Percentiles rank a stretch among this genome's conserved stretches.
phyloP scores from a whole-genome alignment of 2,329 filamentous ascomycete genomes.

The Botrytis fabae region DNA sequence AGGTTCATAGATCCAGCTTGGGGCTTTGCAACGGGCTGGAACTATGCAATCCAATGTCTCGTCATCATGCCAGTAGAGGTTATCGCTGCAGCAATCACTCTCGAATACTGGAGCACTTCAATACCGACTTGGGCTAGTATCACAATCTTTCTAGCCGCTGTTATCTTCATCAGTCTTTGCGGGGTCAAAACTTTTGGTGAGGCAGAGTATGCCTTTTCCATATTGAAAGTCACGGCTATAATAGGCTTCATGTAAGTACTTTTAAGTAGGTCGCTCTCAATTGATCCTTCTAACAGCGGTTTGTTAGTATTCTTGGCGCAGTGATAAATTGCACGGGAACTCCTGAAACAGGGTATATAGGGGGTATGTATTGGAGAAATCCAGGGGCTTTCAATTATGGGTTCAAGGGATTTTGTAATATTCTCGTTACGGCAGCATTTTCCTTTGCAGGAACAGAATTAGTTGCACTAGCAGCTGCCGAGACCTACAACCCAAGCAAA shows the following conservation, averaged over 20 bases:
- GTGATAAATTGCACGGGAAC: constrained; percentile 84
- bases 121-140: constrained; percentile 80
- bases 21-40: constrained; percentile 95
- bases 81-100: constrained; percentile 80
- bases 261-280: neutral
- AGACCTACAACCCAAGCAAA: constrained; percentile 77
- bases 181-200: constrained; percentile 87
- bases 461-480: constrained; percentile 74
- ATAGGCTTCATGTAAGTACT: constrained; percentile 79
- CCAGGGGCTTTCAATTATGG: constrained; percentile 82
- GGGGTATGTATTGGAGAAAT: constrained; percentile 71
- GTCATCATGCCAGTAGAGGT: constrained; percentile 81
- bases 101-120: constrained; percentile 77
- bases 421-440: constrained; percentile 76
- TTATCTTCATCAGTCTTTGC: constrained; percentile 81
- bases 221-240: constrained; percentile 83
- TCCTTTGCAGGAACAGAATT: constrained; percentile 77
- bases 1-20: constrained; percentile 93
- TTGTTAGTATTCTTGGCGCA: constrained; percentile 73
- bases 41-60: constrained; percentile 88
- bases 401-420: constrained; percentile 76
- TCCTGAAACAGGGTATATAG: constrained; percentile 74
- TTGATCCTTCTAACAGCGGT: constrained; percentile 25
- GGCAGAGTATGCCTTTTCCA: constrained; percentile 83
- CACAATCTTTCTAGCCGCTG: constrained; percentile 73